phyloP scores from a whole-genome alignment of 2,329 filamentous ascomycete genomes.

The Fusarium sp. region DNA sequence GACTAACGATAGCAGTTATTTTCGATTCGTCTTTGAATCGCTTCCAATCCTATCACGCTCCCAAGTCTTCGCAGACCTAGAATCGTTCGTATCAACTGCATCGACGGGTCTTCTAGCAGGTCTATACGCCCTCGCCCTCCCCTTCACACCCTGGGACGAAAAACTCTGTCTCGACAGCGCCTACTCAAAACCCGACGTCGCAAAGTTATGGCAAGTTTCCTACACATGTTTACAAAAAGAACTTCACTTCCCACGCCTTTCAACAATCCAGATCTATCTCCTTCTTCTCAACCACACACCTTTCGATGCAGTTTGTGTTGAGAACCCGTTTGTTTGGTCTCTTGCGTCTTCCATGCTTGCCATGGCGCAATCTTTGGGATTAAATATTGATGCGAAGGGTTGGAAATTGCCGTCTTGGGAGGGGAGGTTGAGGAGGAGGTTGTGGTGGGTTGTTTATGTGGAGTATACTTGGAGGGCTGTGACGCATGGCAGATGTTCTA shows the following conservation, averaged over 20 bases:
- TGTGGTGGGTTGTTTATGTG: slow-evolving; percentile 6
- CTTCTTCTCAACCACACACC: background rate
- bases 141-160: slow-evolving; percentile 9
- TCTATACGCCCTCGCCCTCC: background rate
- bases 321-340: background rate
- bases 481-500: background rate
- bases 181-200: background rate
- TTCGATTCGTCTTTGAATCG: slow-evolving; percentile 1
- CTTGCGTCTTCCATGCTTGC: background rate
- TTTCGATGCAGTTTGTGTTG: background rate
- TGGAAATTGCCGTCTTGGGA: slow-evolving; percentile 5
- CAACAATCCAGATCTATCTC: background rate
- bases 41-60: background rate
- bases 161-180: slow-evolving; percentile 11
- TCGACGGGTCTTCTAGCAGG: background rate
- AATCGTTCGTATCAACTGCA: background rate
- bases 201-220: background rate
- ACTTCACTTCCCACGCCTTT: background rate
- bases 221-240: background rate
- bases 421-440: background rate
- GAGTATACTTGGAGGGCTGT: slow-evolving; percentile 12
- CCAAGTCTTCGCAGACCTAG: background rate
- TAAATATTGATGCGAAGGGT: background rate
- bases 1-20: background rate
- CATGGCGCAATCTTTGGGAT: background rate